Conservation (phyloP, 495 filamentous ascomycete genomes). For the Penicillium ochrochloron region DNA sequence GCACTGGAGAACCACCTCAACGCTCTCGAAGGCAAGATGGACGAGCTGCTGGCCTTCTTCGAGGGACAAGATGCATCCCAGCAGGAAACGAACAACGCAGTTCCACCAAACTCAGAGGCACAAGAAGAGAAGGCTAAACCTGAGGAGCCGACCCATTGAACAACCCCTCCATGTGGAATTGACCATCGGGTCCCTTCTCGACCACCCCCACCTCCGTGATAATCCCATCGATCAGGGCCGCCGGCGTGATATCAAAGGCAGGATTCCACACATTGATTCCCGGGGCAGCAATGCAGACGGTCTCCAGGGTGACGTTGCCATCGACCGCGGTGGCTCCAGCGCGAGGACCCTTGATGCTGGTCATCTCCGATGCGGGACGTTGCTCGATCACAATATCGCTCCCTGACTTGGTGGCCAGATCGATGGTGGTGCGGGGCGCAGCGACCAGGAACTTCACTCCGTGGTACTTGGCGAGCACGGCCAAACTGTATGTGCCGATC, state of each 20-base stretch:
- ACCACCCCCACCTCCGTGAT: slow-evolving; percentile 91
- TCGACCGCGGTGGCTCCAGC: slow-evolving; percentile 47
- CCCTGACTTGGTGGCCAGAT: slow-evolving; percentile 77
- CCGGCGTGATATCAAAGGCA: slow-evolving; percentile 91
- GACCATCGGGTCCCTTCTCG: slow-evolving; percentile 73
- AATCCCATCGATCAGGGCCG: slow-evolving; percentile 85
- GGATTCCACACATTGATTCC: slow-evolving; percentile 92
- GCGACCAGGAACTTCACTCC: slow-evolving; percentile 94
- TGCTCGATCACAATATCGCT: slow-evolving; percentile 85
- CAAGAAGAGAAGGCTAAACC: slow-evolving; percentile 18
- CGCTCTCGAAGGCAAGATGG: slow-evolving; percentile 60
- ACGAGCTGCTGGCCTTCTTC: slow-evolving; percentile 57
- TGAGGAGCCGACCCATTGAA: slow-evolving; percentile 43
- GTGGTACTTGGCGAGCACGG: slow-evolving; percentile 83
- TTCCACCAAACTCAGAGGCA: slow-evolving; percentile 13
- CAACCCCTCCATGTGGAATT: slow-evolving; percentile 68
- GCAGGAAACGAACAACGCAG: not conserved
- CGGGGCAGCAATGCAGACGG: slow-evolving; percentile 79
- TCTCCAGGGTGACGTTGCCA: slow-evolving; percentile 62
- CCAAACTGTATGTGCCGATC: slow-evolving; percentile 93
- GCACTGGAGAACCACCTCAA: slow-evolving; percentile 60
- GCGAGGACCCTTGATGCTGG: slow-evolving; percentile 75
- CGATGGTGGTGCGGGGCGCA: slow-evolving; percentile 92
- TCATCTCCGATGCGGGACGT: slow-evolving; percentile 76
- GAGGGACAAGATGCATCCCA: slow-evolving; percentile 27